Percentiles rank a stretch among this genome's conserved stretches.
Conservation (phyloP, 371 early-diverging fungal species). For the Mucor mucedo region DNA sequence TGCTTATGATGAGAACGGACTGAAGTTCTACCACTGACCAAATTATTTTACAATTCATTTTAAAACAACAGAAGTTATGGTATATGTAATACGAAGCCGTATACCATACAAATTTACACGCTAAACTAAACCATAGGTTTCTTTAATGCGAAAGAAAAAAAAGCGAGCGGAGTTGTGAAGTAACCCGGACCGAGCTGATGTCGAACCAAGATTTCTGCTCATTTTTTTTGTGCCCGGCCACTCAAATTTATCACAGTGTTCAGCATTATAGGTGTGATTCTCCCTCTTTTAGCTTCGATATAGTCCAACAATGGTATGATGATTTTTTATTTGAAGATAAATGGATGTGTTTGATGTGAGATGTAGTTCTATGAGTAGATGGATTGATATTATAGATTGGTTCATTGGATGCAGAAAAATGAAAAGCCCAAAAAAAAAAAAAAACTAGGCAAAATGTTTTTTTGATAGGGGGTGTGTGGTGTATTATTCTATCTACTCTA, state of each 20-base stretch:
- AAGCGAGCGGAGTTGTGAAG: neutral
- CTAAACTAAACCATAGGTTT: too few species aligned
- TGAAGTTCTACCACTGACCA: too few species aligned
- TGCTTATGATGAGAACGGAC: too few species aligned
- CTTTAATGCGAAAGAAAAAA: neutral
- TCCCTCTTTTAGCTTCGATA: slow-evolving; percentile 41
- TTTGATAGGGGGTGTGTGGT: too few species aligned
- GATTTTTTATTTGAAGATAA: slow-evolving; percentile 1
- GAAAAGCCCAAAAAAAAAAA: neutral
- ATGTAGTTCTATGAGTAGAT: slow-evolving; percentile 15
- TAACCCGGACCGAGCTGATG: neutral
- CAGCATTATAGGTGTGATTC: slow-evolving; percentile 14
- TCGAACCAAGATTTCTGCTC: neutral
- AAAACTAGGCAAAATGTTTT: neutral
- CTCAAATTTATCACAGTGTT: slow-evolving; percentile 22
- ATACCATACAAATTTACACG: too few species aligned
- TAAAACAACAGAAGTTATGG: too few species aligned
- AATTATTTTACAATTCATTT: too few species aligned
- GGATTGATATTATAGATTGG: neutral
- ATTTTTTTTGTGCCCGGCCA: slow-evolving; percentile 11
- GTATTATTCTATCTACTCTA: neutral
- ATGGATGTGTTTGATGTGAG: neutral
- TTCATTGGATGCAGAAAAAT: neutral
- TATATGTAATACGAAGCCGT: too few species aligned
- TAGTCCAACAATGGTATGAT: slow-evolving; percentile 38